Evolutionary conservation across 176 grass and related monocot species (phyloP), one percentile per base, ranked within the genome.

Genomic region (Elaeis guineensis): DNA sequence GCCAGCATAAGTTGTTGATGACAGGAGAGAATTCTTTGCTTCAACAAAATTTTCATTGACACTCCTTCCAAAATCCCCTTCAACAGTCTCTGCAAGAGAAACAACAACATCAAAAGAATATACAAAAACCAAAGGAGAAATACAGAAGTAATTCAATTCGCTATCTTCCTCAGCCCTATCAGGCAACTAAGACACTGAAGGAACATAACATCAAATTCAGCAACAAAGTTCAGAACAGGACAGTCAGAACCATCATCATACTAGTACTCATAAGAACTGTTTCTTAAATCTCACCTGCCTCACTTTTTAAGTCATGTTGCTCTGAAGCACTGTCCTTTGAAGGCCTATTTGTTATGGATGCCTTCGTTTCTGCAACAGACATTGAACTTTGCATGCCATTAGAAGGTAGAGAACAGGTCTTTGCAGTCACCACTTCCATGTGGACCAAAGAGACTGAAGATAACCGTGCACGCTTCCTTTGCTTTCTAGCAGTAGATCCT

Each of bases 271-370:
- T 7, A 58, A 25, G 20, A 62, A 52, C 54, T 11, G 4, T 2
- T 49, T 58, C 19, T 30, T 52, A 58, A 51, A 66, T 68, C 80
- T 75, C 50, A 89, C 86, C 62, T 56, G 21, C 22, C 49, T 25
- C 21, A 63, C 65, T 61, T 78, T 55, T 70, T 6, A 25, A 59
- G 25, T 70, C 53, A 5, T 75, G 65, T 6, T 59, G 35, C 49
- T 78, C 62, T 56, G 20, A 17, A 57, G 48, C 2, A 76, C 2
- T 28, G 30, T 30, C 18, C 18, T 49, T 67, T 25, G 57, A 49
- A 48, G 52, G 16, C 20, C 49, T 26, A 15, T 49, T 25, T 20
- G 18, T 21, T 52, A 0, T 9, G 51, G 55, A 23, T 6, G 58
- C 54, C 35, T 78, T 50, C 51, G 52, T 19, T 76, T 25, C 51